Base-by-base conservation (phyloP, 2,329 filamentous ascomycete genomes). In the Cladosporium sp. region DNA sequence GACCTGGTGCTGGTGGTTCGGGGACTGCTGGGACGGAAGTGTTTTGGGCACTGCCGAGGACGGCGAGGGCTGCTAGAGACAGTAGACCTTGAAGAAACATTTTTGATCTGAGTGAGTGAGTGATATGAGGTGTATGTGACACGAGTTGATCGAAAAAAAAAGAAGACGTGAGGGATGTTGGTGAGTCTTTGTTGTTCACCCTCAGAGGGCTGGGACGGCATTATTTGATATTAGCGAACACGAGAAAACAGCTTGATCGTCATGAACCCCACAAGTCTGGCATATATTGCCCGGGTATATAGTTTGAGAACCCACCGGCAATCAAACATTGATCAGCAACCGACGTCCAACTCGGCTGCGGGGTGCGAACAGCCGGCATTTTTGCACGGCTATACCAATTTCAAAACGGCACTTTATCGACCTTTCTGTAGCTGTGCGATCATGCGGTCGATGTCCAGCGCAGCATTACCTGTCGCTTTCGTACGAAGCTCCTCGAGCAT, bases 371-470 rank as follows among this genome's bases (percentile, higher is more conserved):
- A 52, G 35, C 32, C 44, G 44, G 56, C 40, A 58, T 35, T 47
- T 36, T 15, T 39, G 12, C 34, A 20, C 52, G 52, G 52, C 51
- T 42, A 32, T 24, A 42, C n/a, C n/a, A 53, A n/a, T 15, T 10
- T 45, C 2, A 12, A 7, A 17, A 17, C 2, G 4, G 45, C 59
- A 47, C 28, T 47, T 55, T 32, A 69, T 40, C 68, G 62, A 35
- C 69, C 68, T 59, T 62, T 70, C 37, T 64, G 60, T 24, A 74
- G 57, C 55, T 83, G 80, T 20, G 78, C 82, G 62, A 88, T 81
- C 64, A 97, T 77, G 66, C 89, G 82, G 75, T 97, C 91, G 73
- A 97, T 90, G 73, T 97, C 93, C 61, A 84, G 85, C 20, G 82
- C 76, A 53, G 87, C 86, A 34, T 80, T 83, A 53, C 84, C 84